Evolutionary conservation across 179 eudicot genomes (phyloP).

Genomic region (Pouteria campechiana): DNA sequence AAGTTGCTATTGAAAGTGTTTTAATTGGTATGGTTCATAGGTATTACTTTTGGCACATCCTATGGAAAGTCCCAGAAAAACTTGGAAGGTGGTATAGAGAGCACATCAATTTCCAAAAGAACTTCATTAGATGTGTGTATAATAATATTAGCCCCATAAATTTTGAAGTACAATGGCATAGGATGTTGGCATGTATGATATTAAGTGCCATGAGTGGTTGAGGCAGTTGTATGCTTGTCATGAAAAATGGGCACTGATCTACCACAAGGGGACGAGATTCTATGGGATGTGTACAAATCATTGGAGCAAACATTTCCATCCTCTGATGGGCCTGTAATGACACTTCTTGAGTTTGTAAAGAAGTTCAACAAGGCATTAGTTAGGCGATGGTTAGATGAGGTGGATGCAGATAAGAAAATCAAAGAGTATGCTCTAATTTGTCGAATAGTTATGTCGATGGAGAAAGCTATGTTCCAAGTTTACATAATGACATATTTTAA

Average conservation of each 20-base stretch:
- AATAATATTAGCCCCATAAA: constrained; percentile 36
- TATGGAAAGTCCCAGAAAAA: constrained; percentile 43
- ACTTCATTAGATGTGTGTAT: constrained; percentile 34
- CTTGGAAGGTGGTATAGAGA: too few species aligned
- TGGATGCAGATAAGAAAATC: too few species aligned
- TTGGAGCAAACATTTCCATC: constrained; percentile 44
- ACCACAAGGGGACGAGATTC: constrained; percentile 39
- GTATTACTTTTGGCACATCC: constrained; percentile 60
- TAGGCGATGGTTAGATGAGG: too few species aligned
- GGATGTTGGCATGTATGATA: constrained; percentile 44
- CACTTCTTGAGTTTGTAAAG: too few species aligned
- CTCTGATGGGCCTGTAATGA: too few species aligned
- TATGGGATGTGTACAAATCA: constrained; percentile 52
- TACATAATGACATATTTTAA: too few species aligned
- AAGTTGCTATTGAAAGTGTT: constrained; percentile 35
- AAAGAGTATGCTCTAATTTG: too few species aligned
- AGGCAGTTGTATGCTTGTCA: constrained; percentile 46
- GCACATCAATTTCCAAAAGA: constrained; percentile 25
- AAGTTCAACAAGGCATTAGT: too few species aligned
- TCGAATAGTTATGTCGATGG: too few species aligned
- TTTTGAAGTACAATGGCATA: constrained; percentile 62
- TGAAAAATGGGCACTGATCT: constrained; percentile 48
- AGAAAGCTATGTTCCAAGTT: too few species aligned
- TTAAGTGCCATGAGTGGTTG: constrained; percentile 43
- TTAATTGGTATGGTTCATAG: constrained; percentile 49